phyloP scores from a whole-genome alignment of 805 yeast genomes.

The Sugiyamaella marilandica region DNA sequence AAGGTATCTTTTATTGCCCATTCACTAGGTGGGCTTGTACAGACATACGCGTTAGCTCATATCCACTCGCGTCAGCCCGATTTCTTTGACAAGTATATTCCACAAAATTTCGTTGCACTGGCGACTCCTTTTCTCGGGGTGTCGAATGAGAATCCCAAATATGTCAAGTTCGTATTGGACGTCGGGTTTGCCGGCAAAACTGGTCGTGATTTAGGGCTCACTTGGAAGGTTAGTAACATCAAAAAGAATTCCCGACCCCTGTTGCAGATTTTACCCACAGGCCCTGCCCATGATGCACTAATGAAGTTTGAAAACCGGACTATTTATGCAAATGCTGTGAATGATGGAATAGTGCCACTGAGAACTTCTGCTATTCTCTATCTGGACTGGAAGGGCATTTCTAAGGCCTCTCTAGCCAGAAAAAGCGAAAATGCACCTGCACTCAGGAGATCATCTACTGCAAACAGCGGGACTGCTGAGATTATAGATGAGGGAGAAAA shows the following conservation, averaged over 20 bases:
- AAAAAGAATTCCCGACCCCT: conserved; percentile 49
- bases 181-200: conserved; percentile 89
- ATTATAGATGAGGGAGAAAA: background rate
- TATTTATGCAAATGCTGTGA: conserved; percentile 79
- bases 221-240: conserved; percentile 33
- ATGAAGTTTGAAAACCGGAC: conserved; percentile 66
- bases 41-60: conserved; percentile 85
- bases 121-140: conserved; percentile 91
- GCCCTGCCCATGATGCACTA: conserved; percentile 63
- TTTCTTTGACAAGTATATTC: conserved; percentile 57
- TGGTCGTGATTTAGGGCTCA: conserved; percentile 82
- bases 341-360: conserved; percentile 95
- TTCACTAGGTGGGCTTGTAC: conserved; percentile 89
- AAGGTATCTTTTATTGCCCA: conserved; percentile 87
- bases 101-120: conserved; percentile 72
- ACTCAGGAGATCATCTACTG: background rate
- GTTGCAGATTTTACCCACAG: conserved; percentile 67
- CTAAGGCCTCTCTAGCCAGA: conserved; percentile 39
- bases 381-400: conserved; percentile 76
- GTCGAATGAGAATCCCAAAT: conserved; percentile 79
- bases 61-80: conserved; percentile 58
- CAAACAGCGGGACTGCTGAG: background rate
- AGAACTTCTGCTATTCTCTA: conserved; percentile 83
- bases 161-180: conserved; percentile 76
- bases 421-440: background rate